Evolutionary conservation across 1,284 basidiomycete genomes (phyloP), one percentile per base, ranked within the genome.

Genomic region (Neotropicomus parvogracilis): DNA sequence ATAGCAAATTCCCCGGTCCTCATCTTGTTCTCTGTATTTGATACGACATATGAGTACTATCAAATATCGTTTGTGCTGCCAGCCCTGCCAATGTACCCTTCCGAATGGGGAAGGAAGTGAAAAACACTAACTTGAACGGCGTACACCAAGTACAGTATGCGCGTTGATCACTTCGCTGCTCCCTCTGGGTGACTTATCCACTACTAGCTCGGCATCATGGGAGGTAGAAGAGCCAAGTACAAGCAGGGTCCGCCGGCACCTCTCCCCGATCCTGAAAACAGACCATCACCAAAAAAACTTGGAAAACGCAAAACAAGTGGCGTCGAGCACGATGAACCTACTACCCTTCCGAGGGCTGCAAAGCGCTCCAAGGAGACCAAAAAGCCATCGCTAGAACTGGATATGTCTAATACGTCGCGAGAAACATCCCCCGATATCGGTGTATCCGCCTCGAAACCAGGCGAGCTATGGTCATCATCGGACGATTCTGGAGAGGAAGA

Each of bases 181-280:
- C 14, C 32, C 27, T 4, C 33, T 4, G 4, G 17, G 20, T 40
- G 17, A 8, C 27, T 20, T 21, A 24, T 8, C 44, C 12, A 44
- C 17, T 34, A 39, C 20, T 3, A 46, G 44, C 41, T 14, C 47
- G 9, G 44, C 51, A 17, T 20, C 39, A 66, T 68, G 62, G 65
- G 66, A 14, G 94, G 94, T 61, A 81, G 91, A 65, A 84, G 91
- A 60, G 83, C 91, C 57, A 91, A 89, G 71, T 88, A 89, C 72
- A 97, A 97, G 75, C 94, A 97, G 70, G 80, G 75, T 0, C 74
- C 83, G 5, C 92, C 91, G 2, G 73, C 72, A 50, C 82, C 91
- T 34, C 63, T 93, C 17, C 59, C 50, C 12, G 72, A 80, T 19
- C 70, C 67, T 11, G 59, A 63, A 9, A 56, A 56, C 3, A 50